These are phyloP conservation scores for Cladosporium sphaerospermum DNA, from an alignment of 2,329 filamentous ascomycete species.

Conservation along the genomic window DNA sequence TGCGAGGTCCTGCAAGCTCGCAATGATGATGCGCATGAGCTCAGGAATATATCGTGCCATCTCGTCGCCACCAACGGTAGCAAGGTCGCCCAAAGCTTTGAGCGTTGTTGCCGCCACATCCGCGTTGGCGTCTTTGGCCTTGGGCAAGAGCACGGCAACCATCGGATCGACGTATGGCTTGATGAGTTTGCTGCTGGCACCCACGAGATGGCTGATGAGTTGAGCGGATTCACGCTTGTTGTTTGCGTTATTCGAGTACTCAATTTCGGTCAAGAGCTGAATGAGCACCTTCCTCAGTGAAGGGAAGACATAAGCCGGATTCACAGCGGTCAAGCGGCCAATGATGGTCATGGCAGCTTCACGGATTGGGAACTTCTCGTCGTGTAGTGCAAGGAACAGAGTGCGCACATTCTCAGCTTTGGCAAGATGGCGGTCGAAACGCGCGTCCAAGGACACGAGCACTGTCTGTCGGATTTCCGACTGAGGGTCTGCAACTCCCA, in stretches of 20 bases:
- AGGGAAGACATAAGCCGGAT: slow-evolving; percentile 96
- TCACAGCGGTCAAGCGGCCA: slow-evolving; percentile 80
- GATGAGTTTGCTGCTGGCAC: slow-evolving; percentile 86
- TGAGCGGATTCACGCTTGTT: slow-evolving; percentile 97
- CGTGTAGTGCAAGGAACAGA: slow-evolving; percentile 89
- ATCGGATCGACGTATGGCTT: slow-evolving; percentile 97
- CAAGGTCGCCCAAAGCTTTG: slow-evolving; percentile 88
- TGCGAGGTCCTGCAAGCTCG: slow-evolving; percentile 88
- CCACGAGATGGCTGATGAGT: slow-evolving; percentile 83
- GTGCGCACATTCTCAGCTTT: slow-evolving; percentile 97
- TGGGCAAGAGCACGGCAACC: slow-evolving; percentile 88
- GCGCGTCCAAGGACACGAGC: slow-evolving; percentile 78
- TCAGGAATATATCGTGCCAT: slow-evolving; percentile 88
- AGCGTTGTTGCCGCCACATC: slow-evolving; percentile 93
- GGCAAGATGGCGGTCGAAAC: slow-evolving; percentile 93
- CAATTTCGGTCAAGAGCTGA: slow-evolving; percentile 90
- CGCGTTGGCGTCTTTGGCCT: slow-evolving; percentile 76
- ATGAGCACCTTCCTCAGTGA: slow-evolving; percentile 91
- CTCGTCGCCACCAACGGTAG: slow-evolving; percentile 86
- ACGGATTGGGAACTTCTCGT: slow-evolving; percentile 85
- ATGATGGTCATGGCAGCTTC: slow-evolving; percentile 96
- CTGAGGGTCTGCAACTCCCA: slow-evolving; percentile 85
- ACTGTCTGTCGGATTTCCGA: slow-evolving; percentile 84
- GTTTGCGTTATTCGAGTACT: slow-evolving; percentile 87
- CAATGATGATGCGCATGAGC: slow-evolving; percentile 91